These are phyloP conservation scores for Triticum dicoccoides DNA, from an alignment of 176 grass and related monocot species.

Conservation along the genomic window DNA sequence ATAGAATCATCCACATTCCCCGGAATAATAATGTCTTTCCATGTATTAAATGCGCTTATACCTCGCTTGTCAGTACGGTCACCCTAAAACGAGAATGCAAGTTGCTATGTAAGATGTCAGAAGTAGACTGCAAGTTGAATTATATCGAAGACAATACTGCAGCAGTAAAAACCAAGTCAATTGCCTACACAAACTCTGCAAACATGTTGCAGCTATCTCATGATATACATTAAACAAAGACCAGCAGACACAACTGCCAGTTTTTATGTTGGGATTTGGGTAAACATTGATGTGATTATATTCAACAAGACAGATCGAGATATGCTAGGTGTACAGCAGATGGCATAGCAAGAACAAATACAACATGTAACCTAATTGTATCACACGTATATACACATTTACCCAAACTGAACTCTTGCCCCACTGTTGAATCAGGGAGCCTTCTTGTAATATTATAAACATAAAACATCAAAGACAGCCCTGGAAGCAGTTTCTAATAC, in stretches of 20 bases:
- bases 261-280: background rate
- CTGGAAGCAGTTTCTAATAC: background rate
- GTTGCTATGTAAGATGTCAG: background rate
- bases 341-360: background rate
- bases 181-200: background rate
- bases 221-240: background rate
- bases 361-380: background rate
- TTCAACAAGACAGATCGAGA: background rate
- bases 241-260: background rate
- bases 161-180: background rate
- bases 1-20: constrained; percentile 95
- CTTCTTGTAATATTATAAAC: background rate
- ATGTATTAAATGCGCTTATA: constrained; percentile 91
- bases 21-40: constrained; percentile 96
- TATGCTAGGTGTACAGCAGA: background rate
- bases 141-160: background rate
- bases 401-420: background rate
- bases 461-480: background rate
- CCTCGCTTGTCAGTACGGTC: constrained; percentile 90
- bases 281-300: background rate
- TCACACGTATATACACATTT: background rate
- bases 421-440: background rate
- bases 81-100: constrained; percentile 57
- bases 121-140: background rate
- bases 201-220: background rate